These are phyloP conservation scores for Dothistroma pini DNA, from an alignment of 2,329 filamentous ascomycete species.

Conservation along the genomic window DNA sequence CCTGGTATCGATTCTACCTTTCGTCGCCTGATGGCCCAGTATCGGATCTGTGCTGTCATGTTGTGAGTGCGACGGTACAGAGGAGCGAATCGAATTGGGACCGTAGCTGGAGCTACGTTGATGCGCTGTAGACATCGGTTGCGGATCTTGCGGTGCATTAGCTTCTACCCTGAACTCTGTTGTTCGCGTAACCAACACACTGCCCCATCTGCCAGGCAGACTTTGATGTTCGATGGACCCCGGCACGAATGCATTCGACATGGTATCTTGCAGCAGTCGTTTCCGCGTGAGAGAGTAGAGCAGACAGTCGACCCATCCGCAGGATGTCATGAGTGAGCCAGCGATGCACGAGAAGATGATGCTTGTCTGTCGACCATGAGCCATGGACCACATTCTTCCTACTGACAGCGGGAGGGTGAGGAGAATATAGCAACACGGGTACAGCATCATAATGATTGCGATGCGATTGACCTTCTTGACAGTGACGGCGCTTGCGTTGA, in stretches of 20 bases:
- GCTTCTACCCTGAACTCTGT: neutral
- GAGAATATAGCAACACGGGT: constrained; percentile 66
- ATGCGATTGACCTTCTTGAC: constrained; percentile 37
- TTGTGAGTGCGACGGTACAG: neutral
- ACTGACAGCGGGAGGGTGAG: constrained; percentile 63
- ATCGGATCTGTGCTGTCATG: neutral
- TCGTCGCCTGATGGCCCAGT: neutral
- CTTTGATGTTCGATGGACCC: neutral
- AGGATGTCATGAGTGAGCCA: constrained; percentile 56
- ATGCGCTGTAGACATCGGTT: neutral
- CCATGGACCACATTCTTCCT: constrained; percentile 62
- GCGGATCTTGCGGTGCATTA: neutral
- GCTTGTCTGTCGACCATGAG: constrained; percentile 38
- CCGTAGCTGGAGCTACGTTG: neutral
- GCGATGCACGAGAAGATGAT: constrained; percentile 48
- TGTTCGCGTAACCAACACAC: neutral
- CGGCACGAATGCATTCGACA: constrained; percentile 18
- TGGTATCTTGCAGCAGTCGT: constrained; percentile 48
- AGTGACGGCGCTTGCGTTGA: constrained; percentile 25
- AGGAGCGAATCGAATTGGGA: neutral
- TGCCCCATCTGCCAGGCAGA: neutral
- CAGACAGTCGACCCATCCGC: constrained; percentile 57
- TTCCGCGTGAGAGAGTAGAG: constrained; percentile 57
- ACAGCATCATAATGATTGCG: constrained; percentile 60
- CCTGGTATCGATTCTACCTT: neutral